Evolutionary conservation across 23 red algal species (phyloP).

Genomic region (Gracilaria domingensis): DNA sequence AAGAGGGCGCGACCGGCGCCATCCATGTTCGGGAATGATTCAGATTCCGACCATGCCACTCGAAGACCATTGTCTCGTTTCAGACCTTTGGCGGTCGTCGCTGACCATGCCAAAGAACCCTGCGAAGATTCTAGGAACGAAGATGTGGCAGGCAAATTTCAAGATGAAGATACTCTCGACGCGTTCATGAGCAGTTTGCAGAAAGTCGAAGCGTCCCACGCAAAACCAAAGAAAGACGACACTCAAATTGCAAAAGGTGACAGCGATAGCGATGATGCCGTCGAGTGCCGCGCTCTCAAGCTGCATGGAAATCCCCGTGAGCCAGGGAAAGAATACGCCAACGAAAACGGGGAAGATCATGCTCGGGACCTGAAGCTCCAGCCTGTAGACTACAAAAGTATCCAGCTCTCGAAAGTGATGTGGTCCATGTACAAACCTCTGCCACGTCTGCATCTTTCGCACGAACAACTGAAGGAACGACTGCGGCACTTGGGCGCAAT

Average conservation of each 20-base stretch:
- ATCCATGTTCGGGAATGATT: slow-evolving; percentile 36
- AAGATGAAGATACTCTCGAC: slow-evolving; percentile 44
- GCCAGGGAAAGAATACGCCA: background rate
- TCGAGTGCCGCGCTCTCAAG: background rate
- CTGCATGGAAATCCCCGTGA: background rate
- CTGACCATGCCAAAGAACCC: background rate
- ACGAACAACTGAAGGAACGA: background rate
- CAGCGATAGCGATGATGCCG: slow-evolving; percentile 6
- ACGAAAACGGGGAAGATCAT: slow-evolving; percentile 3
- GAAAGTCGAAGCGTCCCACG: background rate
- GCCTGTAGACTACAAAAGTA: slow-evolving; percentile 43
- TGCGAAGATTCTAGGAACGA: background rate
- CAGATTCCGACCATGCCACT: slow-evolving; percentile 18
- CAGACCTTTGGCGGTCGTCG: background rate
- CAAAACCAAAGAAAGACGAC: background rate
- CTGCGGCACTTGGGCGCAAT: background rate
- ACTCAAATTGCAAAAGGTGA: background rate
- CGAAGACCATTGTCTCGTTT: background rate
- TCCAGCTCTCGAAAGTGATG: background rate
- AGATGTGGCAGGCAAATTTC: background rate
- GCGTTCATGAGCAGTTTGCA: slow-evolving; percentile 43
- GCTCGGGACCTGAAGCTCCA: slow-evolving; percentile 40
- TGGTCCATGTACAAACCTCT: slow-evolving; percentile 40
- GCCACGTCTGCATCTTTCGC: slow-evolving; percentile 20
- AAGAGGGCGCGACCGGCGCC: slow-evolving; percentile 55